phyloP scores from a whole-genome alignment of 2,329 filamentous ascomycete genomes.

The Bipolaris victoriae region DNA sequence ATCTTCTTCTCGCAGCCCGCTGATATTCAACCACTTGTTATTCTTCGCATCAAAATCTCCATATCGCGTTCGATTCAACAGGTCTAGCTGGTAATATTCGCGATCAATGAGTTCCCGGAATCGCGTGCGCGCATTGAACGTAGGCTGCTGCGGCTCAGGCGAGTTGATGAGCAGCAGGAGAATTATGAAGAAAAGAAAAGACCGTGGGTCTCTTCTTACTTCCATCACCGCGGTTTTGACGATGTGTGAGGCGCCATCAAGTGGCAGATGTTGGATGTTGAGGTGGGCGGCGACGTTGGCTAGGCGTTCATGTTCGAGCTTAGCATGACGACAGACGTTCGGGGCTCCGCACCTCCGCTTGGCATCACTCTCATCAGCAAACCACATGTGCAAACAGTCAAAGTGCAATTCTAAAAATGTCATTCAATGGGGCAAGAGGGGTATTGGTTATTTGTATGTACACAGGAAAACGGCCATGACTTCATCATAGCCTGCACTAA shows the following conservation, averaged over 20 bases:
- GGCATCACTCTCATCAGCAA: constrained; percentile 4
- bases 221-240: constrained; percentile 43
- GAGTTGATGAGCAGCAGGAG: constrained; percentile 48
- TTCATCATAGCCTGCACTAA: constrained; percentile 22
- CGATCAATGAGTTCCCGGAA: constrained; percentile 57
- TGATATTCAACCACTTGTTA: constrained; percentile 63
- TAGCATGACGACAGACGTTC: constrained; percentile 6
- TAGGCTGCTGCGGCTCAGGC: constrained; percentile 43
- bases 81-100: constrained; percentile 58
- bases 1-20: constrained; percentile 76
- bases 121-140: constrained; percentile 40
- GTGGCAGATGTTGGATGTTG: constrained; percentile 9
- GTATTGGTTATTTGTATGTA: constrained; percentile 44
- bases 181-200: constrained; percentile 47
- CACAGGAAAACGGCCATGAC: constrained; percentile 25
- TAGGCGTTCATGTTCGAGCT: constrained; percentile 1
- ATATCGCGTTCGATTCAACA: constrained; percentile 47
- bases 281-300: constrained; percentile 2
- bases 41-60: constrained; percentile 57
- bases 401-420: constrained; percentile 1
- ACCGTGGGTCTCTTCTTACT: constrained; percentile 45
- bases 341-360: constrained; percentile 15
- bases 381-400: background rate
- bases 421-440: constrained; percentile 34
- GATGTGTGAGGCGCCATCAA: constrained; percentile 37